Percentiles rank a stretch among this genome's conserved stretches.
Conservation (phyloP, 345 rosid genomes). For the Clausena lansium region DNA sequence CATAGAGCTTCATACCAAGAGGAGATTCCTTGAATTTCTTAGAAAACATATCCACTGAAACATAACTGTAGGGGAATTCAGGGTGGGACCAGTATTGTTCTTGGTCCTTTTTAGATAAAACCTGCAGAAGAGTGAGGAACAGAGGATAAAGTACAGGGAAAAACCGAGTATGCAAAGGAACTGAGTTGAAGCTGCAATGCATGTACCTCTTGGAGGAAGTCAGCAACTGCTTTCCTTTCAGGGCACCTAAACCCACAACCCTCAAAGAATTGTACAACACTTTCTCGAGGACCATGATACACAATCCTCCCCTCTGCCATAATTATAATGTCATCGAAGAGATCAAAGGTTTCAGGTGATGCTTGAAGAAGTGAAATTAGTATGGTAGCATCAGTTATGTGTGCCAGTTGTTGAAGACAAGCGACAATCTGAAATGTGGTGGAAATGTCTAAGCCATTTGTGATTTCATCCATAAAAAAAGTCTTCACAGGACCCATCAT, state of each 20-base stretch:
- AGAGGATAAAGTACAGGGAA: background rate
- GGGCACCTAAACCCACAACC: constrained; percentile 47
- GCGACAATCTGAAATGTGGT: constrained; percentile 47
- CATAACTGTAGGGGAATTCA: background rate
- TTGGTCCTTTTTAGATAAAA: background rate
- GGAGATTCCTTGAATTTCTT: background rate
- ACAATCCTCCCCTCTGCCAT: constrained; percentile 44
- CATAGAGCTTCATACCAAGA: background rate
- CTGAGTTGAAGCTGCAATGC: background rate
- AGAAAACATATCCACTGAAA: background rate
- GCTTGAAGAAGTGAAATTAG: constrained; percentile 51
- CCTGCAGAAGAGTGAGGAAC: background rate
- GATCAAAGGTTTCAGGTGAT: constrained; percentile 46
- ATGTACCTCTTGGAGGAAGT: constrained; percentile 49
- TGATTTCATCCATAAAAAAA: constrained; percentile 54
- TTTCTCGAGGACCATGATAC: constrained; percentile 44
- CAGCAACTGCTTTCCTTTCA: constrained; percentile 46
- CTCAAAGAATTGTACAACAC: constrained; percentile 39
- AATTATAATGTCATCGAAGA: constrained; percentile 48
- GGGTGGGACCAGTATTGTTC: background rate
- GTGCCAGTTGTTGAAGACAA: constrained; percentile 50
- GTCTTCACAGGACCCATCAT: constrained; percentile 42
- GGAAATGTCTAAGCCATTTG: constrained; percentile 54
- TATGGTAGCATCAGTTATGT: constrained; percentile 42
- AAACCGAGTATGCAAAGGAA: background rate